These are phyloP conservation scores for Blastobotrys apis DNA, from an alignment of 1,139 yeast species.

Conservation along the genomic window DNA sequence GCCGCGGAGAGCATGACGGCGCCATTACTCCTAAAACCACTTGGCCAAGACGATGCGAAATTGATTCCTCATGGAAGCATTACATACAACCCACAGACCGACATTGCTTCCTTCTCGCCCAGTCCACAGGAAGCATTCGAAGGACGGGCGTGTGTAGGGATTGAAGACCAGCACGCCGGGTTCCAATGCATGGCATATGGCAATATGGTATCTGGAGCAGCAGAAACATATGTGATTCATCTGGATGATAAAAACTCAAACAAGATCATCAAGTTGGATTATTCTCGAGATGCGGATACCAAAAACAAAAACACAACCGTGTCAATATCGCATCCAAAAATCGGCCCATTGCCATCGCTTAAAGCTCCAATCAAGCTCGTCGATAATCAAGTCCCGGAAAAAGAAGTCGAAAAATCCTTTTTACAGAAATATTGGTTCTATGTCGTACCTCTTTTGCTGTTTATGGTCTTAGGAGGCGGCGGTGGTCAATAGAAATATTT, in stretches of 20 bases:
- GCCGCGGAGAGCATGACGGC: constrained; percentile 14
- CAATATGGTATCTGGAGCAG: constrained; percentile 12
- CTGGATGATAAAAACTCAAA: constrained; percentile 15
- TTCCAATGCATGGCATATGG: constrained; percentile 24
- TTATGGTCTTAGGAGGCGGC: constrained; percentile 31
- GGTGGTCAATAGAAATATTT: constrained; percentile 4
- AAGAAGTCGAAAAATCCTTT: constrained; percentile 31
- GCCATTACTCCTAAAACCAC: constrained; percentile 16
- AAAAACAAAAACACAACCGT: constrained; percentile 2
- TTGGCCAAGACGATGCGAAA: constrained; percentile 9
- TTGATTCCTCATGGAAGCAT: constrained; percentile 10
- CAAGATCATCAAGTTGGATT: constrained; percentile 17
- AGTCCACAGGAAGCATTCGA: constrained; percentile 3
- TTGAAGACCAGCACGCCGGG: constrained; percentile 10
- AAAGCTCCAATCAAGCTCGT: constrained; percentile 30
- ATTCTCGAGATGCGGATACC: constrained; percentile 6
- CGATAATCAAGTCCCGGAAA: constrained; percentile 28
- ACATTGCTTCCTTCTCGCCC: constrained; percentile 1
- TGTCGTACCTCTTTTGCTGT: constrained; percentile 32
- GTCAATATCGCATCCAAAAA: constrained; percentile 1
- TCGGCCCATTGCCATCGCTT: constrained; percentile 28
- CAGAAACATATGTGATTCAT: constrained; percentile 18
- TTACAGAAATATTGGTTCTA: constrained; percentile 40
- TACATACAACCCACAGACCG: constrained; percentile 9
- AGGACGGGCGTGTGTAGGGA: constrained; percentile 27